Conservation (phyloP, 176 grass and related monocot genomes). For the Paspalum notatum region DNA sequence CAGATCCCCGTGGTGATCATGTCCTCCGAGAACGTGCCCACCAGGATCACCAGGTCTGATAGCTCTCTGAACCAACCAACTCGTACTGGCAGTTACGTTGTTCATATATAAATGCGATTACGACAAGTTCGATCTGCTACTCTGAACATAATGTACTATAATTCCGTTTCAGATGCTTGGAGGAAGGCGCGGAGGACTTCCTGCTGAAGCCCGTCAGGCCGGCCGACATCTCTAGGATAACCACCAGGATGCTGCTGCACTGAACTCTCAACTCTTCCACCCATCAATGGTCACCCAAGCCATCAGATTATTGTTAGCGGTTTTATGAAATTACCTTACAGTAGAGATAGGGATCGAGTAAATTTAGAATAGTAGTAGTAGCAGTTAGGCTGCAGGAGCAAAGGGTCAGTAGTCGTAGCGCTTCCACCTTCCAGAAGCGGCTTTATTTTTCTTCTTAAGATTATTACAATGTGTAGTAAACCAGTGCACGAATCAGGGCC, state of each 20-base stretch:
- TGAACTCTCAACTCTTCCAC: background rate
- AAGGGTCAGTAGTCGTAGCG: background rate
- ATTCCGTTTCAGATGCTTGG: slow-evolving; percentile 34
- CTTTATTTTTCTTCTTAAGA: background rate
- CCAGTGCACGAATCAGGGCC: background rate
- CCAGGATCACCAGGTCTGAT: slow-evolving; percentile 45
- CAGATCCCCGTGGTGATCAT: slow-evolving; percentile 54
- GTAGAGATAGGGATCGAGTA: background rate
- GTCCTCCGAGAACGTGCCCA: slow-evolving; percentile 55
- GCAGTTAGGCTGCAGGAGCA: background rate
- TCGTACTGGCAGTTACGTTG: background rate
- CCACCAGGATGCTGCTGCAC: slow-evolving; percentile 38
- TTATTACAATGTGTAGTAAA: no score
- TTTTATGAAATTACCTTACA: background rate
- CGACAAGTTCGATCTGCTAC: no score
- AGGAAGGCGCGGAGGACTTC: slow-evolving; percentile 56
- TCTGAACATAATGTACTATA: no score
- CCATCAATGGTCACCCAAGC: background rate
- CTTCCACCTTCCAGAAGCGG: background rate
- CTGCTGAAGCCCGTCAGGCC: slow-evolving; percentile 51
- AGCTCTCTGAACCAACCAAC: background rate
- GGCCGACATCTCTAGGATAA: slow-evolving; percentile 48
- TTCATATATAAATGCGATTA: background rate
- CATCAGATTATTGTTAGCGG: background rate
- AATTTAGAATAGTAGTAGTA: background rate